A percentile compares a stretch with the other conserved stretches of the same genome.
Conservation (phyloP, 192 early-diverging fungal species). For the Backusella tarrabulga region DNA sequence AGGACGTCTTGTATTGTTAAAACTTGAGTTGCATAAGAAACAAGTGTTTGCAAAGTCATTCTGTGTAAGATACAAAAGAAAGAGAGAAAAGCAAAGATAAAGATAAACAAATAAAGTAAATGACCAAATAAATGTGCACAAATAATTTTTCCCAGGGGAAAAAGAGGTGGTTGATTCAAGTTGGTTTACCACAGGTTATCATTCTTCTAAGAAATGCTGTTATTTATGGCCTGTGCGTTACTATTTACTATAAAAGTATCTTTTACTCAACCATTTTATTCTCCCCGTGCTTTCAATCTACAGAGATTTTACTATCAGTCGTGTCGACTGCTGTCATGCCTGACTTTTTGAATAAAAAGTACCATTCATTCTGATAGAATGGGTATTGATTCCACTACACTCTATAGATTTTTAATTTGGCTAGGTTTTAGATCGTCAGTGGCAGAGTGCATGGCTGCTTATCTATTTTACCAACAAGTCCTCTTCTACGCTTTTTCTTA, state of each 20-base stretch:
- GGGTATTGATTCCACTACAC: no score
- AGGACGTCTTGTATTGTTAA: slow-evolving; percentile 53
- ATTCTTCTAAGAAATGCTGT: background rate
- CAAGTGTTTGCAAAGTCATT: slow-evolving; percentile 4
- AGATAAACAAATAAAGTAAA: background rate
- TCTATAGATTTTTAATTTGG: no score
- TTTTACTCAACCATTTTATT: no score
- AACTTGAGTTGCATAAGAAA: slow-evolving; percentile 26
- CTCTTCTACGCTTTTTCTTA: background rate
- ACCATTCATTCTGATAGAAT: no score
- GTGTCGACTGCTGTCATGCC: no score
- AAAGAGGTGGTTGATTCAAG: background rate
- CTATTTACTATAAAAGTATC: no score
- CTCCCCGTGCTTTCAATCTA: no score
- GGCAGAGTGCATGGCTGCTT: background rate
- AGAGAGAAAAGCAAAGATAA: background rate
- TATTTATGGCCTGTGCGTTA: background rate
- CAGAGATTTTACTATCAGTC: no score
- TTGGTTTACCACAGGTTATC: background rate
- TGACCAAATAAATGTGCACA: background rate
- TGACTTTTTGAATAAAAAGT: no score
- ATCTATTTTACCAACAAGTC: background rate
- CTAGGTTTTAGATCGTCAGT: no score
- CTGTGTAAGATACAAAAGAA: background rate
- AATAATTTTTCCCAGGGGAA: background rate